Conservation (phyloP, 805 yeast species). For the Ogataea chonburiensis region DNA sequence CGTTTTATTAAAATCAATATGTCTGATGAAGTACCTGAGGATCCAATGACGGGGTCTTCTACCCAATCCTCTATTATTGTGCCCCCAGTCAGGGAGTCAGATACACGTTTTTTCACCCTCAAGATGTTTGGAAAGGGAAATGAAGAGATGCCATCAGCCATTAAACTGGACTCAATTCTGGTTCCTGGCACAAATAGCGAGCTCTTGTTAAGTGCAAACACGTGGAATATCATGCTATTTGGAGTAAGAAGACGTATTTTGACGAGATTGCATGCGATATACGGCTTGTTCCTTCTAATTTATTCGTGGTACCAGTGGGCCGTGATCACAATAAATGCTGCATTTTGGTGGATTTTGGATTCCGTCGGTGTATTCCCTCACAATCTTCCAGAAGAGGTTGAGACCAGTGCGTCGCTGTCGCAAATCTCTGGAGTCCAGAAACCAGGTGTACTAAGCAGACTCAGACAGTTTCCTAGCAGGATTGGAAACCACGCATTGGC, state of each 20-base stretch:
- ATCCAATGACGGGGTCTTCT: conserved; percentile 18
- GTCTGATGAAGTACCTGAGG: conserved; percentile 7
- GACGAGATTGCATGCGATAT: conserved; percentile 10
- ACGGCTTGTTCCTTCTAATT: conserved; percentile 6
- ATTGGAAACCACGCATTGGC: conserved; percentile 19
- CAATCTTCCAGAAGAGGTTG: conserved; percentile 1
- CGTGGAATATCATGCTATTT: conserved; percentile 16
- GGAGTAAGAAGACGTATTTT: conserved; percentile 18
- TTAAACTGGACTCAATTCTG: conserved; percentile 2
- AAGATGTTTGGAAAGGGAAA: conserved; percentile 24
- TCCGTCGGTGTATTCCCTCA: conserved; percentile 14
- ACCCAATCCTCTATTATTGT: conserved; percentile 30
- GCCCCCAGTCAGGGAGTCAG: conserved; percentile 27
- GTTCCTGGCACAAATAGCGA: conserved; percentile 25
- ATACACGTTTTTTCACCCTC: conserved; percentile 22
- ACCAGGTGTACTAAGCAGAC: not conserved
- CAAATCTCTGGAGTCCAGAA: conserved; percentile 5
- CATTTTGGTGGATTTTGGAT: conserved; percentile 24
- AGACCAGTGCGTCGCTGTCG: conserved; percentile 2
- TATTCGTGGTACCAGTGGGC: conserved; percentile 2
- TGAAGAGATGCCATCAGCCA: conserved; percentile 2
- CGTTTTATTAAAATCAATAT: not conserved
- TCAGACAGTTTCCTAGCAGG: conserved; percentile 18
- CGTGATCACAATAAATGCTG: conserved; percentile 1
- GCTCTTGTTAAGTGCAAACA: conserved; percentile 15